A percentile compares a stretch with the other conserved stretches of the same genome.
These are phyloP conservation scores for Porogramme epimiltina DNA, from an alignment of 1,284 basidiomycete species.

Conservation along the genomic window DNA sequence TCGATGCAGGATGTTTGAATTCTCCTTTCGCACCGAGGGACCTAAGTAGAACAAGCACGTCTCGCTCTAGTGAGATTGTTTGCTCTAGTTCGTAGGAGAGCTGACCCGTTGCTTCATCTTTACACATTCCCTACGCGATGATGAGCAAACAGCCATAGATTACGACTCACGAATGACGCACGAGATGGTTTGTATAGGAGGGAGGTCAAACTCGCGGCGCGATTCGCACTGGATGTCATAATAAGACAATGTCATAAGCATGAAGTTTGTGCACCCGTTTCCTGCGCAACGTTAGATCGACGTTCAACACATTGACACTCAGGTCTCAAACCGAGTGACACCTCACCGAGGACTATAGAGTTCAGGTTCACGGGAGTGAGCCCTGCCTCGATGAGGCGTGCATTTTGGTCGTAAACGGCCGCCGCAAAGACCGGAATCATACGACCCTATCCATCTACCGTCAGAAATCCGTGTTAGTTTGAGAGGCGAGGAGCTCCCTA, in stretches of 20 bases:
- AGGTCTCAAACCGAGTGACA: no score
- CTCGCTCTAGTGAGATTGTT: no score
- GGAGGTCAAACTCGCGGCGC: constrained; percentile 24
- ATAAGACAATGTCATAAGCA: constrained; percentile 30
- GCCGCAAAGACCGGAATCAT: constrained; percentile 85
- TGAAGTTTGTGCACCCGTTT: constrained; percentile 38
- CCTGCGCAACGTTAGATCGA: constrained; percentile 37
- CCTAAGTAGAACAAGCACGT: no score
- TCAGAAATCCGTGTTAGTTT: no score
- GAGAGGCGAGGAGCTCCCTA: constrained; percentile 30
- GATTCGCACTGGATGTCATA: constrained; percentile 36
- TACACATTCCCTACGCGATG: constrained; percentile 27
- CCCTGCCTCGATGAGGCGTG: constrained; percentile 50
- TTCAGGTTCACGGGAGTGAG: constrained; percentile 76
- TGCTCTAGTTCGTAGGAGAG: no score
- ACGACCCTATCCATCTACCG: constrained; percentile 54
- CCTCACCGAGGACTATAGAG: constrained; percentile 76
- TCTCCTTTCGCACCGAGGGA: constrained; percentile 33
- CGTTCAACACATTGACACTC: background rate
- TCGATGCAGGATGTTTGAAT: constrained; percentile 31
- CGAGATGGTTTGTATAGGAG: constrained; percentile 30
- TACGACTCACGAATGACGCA: background rate
- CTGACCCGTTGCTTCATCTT: constrained; percentile 40
- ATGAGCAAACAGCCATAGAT: background rate
- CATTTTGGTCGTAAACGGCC: constrained; percentile 80